A percentile compares a stretch with the other conserved stretches of the same genome.
Conservation (phyloP, 495 filamentous ascomycete species). For the Cercophora newfieldiana region DNA sequence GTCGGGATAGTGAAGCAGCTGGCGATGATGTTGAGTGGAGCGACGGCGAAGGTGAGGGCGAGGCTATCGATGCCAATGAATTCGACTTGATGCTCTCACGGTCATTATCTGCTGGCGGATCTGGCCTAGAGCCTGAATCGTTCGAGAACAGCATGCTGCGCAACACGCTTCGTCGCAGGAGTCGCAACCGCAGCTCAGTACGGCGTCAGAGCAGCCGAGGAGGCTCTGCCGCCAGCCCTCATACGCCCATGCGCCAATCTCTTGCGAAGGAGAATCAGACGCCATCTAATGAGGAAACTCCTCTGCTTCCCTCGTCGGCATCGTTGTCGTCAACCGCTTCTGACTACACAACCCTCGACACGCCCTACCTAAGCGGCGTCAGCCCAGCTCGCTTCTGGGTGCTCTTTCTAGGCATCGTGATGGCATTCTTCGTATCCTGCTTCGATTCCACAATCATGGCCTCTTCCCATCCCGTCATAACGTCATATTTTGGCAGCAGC, state of each 20-base stretch:
- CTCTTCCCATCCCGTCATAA: conserved; percentile 78
- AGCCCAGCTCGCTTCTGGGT: conserved; percentile 39
- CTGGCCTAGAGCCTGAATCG: conserved; percentile 42
- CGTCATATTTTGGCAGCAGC: conserved; percentile 71
- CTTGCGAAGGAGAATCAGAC: not conserved
- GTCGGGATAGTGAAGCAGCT: not conserved
- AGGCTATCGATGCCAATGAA: conserved; percentile 41
- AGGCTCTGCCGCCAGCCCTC: not conserved
- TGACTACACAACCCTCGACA: conserved; percentile 19
- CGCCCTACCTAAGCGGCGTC: conserved; percentile 38
- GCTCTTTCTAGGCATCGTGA: conserved; percentile 40
- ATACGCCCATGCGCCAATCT: not conserved
- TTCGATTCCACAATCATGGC: conserved; percentile 84
- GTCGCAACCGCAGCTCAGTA: conserved; percentile 10
- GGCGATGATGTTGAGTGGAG: not conserved
- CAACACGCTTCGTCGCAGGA: conserved; percentile 17
- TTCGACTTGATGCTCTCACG: conserved; percentile 44
- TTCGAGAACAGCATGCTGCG: conserved; percentile 43
- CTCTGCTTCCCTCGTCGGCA: conserved; percentile 14
- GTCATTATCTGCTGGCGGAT: conserved; percentile 36
- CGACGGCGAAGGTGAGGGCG: conserved; percentile 11
- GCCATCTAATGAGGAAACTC: conserved; percentile 18
- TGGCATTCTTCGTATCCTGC: conserved; percentile 43
- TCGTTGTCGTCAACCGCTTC: not conserved
- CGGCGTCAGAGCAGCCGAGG: conserved; percentile 9